A percentile compares a stretch with the other conserved stretches of the same genome.
Evolutionary conservation across 2,329 filamentous ascomycete species (phyloP).

Genomic region (Sporothrix variecibatus): DNA sequence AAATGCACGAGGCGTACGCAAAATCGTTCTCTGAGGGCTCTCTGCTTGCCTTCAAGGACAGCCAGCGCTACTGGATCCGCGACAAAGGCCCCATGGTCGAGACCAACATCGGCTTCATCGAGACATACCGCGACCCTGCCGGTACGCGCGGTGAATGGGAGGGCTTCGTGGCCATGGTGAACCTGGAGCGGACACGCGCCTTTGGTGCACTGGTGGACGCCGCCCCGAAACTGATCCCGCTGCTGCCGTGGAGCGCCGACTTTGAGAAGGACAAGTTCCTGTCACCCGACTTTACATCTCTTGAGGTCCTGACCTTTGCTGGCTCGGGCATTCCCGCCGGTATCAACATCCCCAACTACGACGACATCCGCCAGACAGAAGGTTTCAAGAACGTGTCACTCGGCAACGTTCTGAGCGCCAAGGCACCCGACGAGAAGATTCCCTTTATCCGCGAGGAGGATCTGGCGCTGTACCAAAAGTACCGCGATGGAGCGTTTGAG

Average conservation of each 20-base stretch:
- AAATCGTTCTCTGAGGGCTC: slow-evolving; percentile 75
- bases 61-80: slow-evolving; percentile 78
- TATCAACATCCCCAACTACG: slow-evolving; percentile 71
- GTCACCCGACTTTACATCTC: slow-evolving; percentile 91
- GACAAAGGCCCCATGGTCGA: slow-evolving; percentile 81
- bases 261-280: slow-evolving; percentile 98
- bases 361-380: slow-evolving; percentile 76
- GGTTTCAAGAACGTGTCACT: slow-evolving; percentile 94
- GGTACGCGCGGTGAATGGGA: slow-evolving; percentile 84
- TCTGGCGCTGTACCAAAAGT: slow-evolving; percentile 74
- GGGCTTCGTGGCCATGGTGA: slow-evolving; percentile 80
- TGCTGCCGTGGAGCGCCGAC: slow-evolving; percentile 81
- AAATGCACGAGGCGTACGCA: slow-evolving; percentile 73
- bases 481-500: slow-evolving; percentile 86
- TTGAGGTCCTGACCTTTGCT: slow-evolving; percentile 86
- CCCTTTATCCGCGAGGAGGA: slow-evolving; percentile 85
- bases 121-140: slow-evolving; percentile 81
- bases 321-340: slow-evolving; percentile 68
- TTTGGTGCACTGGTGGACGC: slow-evolving; percentile 83
- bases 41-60: slow-evolving; percentile 75
- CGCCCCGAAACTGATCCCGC: slow-evolving; percentile 80
- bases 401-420: slow-evolving; percentile 88
- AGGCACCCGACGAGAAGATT: slow-evolving; percentile 87
- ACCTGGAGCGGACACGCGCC: slow-evolving; percentile 84
- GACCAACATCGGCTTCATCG: slow-evolving; percentile 80